Evolutionary conservation across 371 early-diverging fungal species (phyloP).

Genomic region (Syncephalastrum racemosum): DNA sequence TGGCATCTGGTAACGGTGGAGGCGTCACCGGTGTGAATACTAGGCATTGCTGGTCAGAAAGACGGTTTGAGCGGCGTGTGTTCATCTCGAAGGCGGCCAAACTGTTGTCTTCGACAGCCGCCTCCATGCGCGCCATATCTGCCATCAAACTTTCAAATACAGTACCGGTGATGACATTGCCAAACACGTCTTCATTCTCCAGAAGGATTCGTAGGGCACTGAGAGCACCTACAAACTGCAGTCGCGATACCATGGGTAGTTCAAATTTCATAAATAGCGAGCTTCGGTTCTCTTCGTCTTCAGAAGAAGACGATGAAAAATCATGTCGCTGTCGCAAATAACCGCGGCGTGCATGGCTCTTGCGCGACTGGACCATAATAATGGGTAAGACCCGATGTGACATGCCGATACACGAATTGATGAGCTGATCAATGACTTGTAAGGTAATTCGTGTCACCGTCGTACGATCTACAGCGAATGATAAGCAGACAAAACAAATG

Average conservation of each 20-base stretch:
- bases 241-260: conserved; percentile 17
- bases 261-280: conserved; percentile 23
- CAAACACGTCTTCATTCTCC: conserved; percentile 36
- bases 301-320: conserved; percentile 1
- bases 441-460: conserved; percentile 28
- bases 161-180: conserved; percentile 21
- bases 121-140: conserved; percentile 20
- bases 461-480: conserved; percentile 20
- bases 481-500: not conserved
- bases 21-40: not conserved
- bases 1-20: conserved; percentile 17
- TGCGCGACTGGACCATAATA: conserved; percentile 31
- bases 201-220: conserved; percentile 38
- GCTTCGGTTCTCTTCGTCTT: conserved; percentile 12
- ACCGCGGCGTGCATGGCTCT: conserved; percentile 1
- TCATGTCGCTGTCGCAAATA: conserved; percentile 8
- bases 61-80: conserved; percentile 2
- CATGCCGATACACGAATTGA: conserved; percentile 28
- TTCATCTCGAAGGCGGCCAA: conserved; percentile 4
- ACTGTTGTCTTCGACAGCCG: conserved; percentile 9
- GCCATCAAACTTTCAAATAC: conserved; percentile 18
- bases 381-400: conserved; percentile 28
- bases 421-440: conserved; percentile 40
- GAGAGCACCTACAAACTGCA: conserved; percentile 33
- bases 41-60: conserved; percentile 9